Percentiles rank a stretch among this genome's conserved stretches.
These are phyloP conservation scores for Fagus sylvatica DNA, from an alignment of 306 rosid genomes.

Conservation along the genomic window DNA sequence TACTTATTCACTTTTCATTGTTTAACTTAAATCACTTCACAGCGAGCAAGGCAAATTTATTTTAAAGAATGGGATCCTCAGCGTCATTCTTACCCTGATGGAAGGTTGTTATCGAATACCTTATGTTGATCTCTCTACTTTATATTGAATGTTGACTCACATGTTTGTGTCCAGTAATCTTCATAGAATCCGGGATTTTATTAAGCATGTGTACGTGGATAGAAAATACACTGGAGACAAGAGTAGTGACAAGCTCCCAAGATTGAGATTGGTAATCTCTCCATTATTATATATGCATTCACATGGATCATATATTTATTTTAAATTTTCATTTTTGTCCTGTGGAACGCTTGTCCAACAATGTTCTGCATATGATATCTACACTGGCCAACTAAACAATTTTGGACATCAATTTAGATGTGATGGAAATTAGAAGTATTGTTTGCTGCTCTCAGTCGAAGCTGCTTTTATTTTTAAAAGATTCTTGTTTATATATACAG, in stretches of 20 bases:
- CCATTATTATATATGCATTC: background rate
- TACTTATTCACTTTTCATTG: background rate
- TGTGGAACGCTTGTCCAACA: background rate
- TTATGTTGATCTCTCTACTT: slow-evolving; percentile 2
- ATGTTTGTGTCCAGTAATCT: slow-evolving; percentile 58
- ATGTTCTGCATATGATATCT: background rate
- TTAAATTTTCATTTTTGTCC: background rate
- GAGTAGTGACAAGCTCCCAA: slow-evolving; percentile 39
- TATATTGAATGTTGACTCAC: slow-evolving; percentile 29
- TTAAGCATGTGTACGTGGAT: slow-evolving; percentile 70
- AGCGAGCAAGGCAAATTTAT: slow-evolving; percentile 78
- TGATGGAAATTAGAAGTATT: slow-evolving; percentile 15
- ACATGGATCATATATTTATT: background rate
- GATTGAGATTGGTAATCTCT: slow-evolving; percentile 59
- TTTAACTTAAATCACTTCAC: slow-evolving; percentile 26
- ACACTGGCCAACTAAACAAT: background rate
- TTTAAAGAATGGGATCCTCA: slow-evolving; percentile 74
- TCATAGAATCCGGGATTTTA: slow-evolving; percentile 64
- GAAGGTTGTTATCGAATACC: slow-evolving; percentile 43
- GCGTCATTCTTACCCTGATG: slow-evolving; percentile 62
- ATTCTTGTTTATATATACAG: slow-evolving; percentile 39
- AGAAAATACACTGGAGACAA: slow-evolving; percentile 68
- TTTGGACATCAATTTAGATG: background rate
- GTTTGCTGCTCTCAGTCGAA: background rate
- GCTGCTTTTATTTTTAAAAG: background rate